Evolutionary conservation across 148 eudicot species (phyloP), one percentile per base, ranked within the genome.

Genomic region (Amaranthus hypochondriacus): DNA sequence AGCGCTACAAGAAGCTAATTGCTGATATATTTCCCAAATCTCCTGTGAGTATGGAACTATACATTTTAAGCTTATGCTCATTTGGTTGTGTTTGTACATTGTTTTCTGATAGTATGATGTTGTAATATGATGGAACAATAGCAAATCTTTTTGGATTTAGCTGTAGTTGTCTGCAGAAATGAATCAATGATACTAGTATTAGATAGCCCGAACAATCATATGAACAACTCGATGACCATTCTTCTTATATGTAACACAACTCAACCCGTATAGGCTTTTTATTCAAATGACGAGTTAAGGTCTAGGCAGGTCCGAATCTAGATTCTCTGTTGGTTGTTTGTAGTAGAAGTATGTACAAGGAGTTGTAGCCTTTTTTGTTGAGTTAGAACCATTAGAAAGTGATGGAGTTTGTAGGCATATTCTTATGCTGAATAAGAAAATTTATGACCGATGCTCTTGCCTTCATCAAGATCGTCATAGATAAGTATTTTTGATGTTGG

Each of bases 11-110:
- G 76, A 95, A 95, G 79, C 76, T 95, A 85, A 89, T 95, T 53
- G 82, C 92, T 79, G 97, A 90, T 21, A 87, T 95, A 52, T 95
- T 95, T 76, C 99, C 99, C 10, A 95, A 90, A 80, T 92, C 94
- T 10, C 84, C 83, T 80, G 97, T 92, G 63, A 92, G 96, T 88
- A 61, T 76, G 48, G 13, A 63, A 42, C 2, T 58, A 75, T 21
- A 47, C 50, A 42, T 9, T 15, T 39, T 4, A n/a, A 10, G 6
- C 21, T 15, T 60, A 6, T 15, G n/a, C 28, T 28, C 39, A 28
- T 28, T 12, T 9, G 7, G 11, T 7, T 28, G 9, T 60, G 48
- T 13, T 62, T 51, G 39, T 28, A 28, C 39, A 28, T 28, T 28
- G 39, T 28, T 28, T 28, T 28, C 39, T 28, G 39, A 28, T 28